A percentile compares a stretch with the other conserved stretches of the same genome.
phyloP scores from a whole-genome alignment of 163 green algal species.

The Chlorella variabilis region DNA sequence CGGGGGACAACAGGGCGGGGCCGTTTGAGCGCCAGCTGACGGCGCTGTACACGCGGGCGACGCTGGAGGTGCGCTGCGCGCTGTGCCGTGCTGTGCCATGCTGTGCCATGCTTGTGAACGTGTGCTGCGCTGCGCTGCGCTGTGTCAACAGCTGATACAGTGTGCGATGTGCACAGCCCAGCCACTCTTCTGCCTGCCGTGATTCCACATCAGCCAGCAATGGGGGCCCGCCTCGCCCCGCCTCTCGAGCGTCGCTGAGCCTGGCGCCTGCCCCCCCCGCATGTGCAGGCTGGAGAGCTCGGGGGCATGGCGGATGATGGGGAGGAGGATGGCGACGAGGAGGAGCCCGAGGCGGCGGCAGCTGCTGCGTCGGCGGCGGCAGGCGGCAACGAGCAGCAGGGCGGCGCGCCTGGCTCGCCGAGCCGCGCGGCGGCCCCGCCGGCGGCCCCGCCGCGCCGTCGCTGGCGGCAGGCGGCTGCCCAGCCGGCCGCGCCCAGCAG shows the following conservation, averaged over 20 bases:
- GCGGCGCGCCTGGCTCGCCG: too few relatives aligned
- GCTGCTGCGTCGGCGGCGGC: not conserved
- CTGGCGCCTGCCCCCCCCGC: too few relatives aligned
- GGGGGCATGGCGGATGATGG: not conserved
- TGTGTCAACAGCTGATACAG: too few relatives aligned
- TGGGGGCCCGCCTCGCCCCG: too few relatives aligned
- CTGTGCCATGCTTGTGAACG: too few relatives aligned
- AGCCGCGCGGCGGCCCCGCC: too few relatives aligned
- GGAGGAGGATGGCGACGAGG: not conserved
- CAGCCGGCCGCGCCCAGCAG: not conserved
- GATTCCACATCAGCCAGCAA: too few relatives aligned
- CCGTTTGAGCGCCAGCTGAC: constrained; percentile 85
- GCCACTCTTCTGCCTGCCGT: too few relatives aligned
- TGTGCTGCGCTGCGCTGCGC: not conserved
- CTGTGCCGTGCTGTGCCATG: not conserved
- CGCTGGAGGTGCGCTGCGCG: constrained; percentile 74
- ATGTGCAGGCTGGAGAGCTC: constrained; percentile 40
- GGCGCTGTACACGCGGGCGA: constrained; percentile 87
- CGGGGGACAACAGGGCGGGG: constrained; percentile 49
- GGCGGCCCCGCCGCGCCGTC: too few relatives aligned
- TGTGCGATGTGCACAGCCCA: too few relatives aligned
- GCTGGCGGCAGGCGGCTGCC: not conserved
- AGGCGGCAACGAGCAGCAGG: not conserved
- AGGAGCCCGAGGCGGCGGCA: constrained; percentile 16
- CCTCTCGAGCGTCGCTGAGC: too few relatives aligned